Conservation (phyloP, 306 rosid species). For the Lathyrus sativus region DNA sequence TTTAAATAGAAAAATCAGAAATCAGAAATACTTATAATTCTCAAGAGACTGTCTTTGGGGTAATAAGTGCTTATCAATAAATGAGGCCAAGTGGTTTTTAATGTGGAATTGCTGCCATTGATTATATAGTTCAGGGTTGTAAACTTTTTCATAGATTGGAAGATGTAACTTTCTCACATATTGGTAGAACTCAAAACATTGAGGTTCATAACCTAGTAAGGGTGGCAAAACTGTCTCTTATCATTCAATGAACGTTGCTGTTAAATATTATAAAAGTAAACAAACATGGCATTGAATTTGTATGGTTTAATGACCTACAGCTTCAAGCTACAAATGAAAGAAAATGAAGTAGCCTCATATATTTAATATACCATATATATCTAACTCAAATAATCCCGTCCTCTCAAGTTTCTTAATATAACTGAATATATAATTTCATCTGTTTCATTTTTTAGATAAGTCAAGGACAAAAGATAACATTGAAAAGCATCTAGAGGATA, state of each 20-base stretch:
- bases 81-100: conserved; percentile 5
- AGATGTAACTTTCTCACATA: not conserved
- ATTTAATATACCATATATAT: not conserved
- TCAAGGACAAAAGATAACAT: not conserved
- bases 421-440: not conserved
- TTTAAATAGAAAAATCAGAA: too few relatives aligned
- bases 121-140: not conserved
- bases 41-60: conserved; percentile 1
- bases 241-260: not conserved
- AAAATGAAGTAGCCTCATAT: not conserved
- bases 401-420: not conserved
- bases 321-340: not conserved
- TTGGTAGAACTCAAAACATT: not conserved
- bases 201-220: not conserved
- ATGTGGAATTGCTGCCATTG: not conserved
- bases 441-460: not conserved
- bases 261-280: not conserved
- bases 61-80: not conserved
- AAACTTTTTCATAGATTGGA: not conserved
- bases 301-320: not conserved
- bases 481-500: conserved; percentile 44
- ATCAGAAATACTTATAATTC: not conserved
- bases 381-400: not conserved
- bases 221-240: not conserved
- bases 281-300: not conserved